Base-by-base conservation (phyloP, 805 yeast genomes). In the Tetrapisispora phaffii region DNA sequence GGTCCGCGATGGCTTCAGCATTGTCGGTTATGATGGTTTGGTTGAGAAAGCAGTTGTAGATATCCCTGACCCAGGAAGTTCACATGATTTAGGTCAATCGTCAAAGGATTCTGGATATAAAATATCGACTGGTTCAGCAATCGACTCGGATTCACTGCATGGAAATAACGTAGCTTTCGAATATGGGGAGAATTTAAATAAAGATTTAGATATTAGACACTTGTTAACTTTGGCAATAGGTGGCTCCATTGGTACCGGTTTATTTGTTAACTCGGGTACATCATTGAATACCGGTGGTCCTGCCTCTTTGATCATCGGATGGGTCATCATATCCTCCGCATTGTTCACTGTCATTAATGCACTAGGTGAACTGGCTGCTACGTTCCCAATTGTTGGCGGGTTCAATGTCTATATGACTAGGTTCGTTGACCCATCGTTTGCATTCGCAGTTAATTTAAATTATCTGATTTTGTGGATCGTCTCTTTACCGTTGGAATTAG, bases 181-280 rank as follows among this genome's bases (percentile, higher is more conserved):
- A 17, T 38, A 17, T 38, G 33, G 33, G 7, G 21, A 38, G 10
- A 38, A 38, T 17, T 38, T 38, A 16, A 38, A 38, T 26, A 38
- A 57, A 44, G 61, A 58, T 34, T 42, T 58, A 15, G 51, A 53
- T 26, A 51, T 57, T 31, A 54, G 63, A 42, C 85, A 79, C 54
- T 58, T 80, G 54, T 78, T 79, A 52, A 79, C 81, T 75, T 73
- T 81, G 50, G 79, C 85, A 28, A 75, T 82, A 36, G 85, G 85
- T 34, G 80, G 83, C 37, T 72, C 80, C 34, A 75, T 80, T 33
- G 85, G 85, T 47, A 79, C 85, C 0, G 85, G 87, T 57, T 63
- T 80, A 45, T 79, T 81, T 50, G 75, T 80, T 42, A 85, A 84
- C 46, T 73, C 82, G 2, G 85, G 85, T 44, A 62, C 72, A 35